Percentiles rank a stretch among this genome's conserved stretches.
These are phyloP conservation scores for Calonectria henricotiae DNA, from an alignment of 2,329 filamentous ascomycete genomes.

Conservation along the genomic window DNA sequence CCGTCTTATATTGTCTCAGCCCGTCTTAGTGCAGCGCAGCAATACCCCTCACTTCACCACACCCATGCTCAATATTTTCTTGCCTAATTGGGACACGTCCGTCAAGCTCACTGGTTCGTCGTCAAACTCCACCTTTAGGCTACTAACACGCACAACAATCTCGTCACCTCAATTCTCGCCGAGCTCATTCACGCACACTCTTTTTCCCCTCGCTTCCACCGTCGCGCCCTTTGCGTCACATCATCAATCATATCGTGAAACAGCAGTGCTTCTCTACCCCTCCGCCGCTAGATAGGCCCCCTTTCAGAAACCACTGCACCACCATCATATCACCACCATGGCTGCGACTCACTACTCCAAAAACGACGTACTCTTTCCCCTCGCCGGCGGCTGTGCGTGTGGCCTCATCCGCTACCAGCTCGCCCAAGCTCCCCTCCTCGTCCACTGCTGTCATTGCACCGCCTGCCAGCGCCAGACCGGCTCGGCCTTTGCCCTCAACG, in stretches of 20 bases:
- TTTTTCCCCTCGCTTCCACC: not conserved
- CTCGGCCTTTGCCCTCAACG: slow-evolving; percentile 60
- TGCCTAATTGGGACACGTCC: slow-evolving; percentile 55
- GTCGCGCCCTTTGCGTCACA: slow-evolving; percentile 32
- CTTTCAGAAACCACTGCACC: not conserved
- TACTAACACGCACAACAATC: slow-evolving; percentile 12
- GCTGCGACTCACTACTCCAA: slow-evolving; percentile 50
- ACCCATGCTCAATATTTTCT: slow-evolving; percentile 21
- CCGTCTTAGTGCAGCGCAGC: not conserved
- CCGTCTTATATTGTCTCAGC: not conserved
- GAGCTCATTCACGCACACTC: not conserved
- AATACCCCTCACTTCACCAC: slow-evolving; percentile 33
- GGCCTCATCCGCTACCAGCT: slow-evolving; percentile 79
- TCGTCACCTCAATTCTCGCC: not conserved
- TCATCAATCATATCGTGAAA: not conserved
- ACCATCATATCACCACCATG: slow-evolving; percentile 33
- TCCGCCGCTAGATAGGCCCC: not conserved
- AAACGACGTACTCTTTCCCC: slow-evolving; percentile 51
- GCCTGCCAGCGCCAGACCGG: slow-evolving; percentile 65
- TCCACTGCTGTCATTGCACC: slow-evolving; percentile 67
- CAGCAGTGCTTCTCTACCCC: not conserved
- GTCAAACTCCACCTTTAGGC: slow-evolving; percentile 45
- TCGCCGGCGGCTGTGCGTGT: slow-evolving; percentile 74
- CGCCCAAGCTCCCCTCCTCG: slow-evolving; percentile 68
- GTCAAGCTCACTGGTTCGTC: slow-evolving; percentile 52